These are phyloP conservation scores for Eragrostis nindensis DNA, from an alignment of 176 grass and related monocot genomes.

Conservation along the genomic window DNA sequence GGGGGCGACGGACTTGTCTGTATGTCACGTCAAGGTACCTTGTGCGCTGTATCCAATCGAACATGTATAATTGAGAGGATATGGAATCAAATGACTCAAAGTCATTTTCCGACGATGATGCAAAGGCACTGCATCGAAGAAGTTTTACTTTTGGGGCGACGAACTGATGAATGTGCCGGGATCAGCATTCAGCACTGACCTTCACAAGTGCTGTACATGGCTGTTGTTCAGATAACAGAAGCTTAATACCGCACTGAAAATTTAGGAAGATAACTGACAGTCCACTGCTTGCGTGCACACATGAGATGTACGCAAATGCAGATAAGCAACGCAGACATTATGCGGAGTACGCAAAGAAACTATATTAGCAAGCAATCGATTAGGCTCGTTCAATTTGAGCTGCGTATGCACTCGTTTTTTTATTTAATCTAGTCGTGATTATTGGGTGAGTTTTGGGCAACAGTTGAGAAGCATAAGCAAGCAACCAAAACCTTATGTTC, in stretches of 20 bases:
- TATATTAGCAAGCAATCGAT: not conserved
- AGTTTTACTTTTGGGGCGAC: no score
- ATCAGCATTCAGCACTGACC: not conserved
- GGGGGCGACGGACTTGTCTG: not conserved
- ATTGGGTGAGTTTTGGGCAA: not conserved
- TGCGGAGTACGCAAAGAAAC: not conserved
- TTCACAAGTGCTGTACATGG: no score
- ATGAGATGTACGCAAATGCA: not conserved
- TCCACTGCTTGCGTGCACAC: not conserved
- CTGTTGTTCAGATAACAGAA: no score
- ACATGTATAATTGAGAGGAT: not conserved
- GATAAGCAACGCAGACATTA: not conserved
- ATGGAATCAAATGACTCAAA: not conserved
- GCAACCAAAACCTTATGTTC: no score
- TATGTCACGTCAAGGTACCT: not conserved
- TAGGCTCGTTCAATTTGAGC: not conserved
- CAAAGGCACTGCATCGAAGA: not conserved
- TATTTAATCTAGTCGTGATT: not conserved
- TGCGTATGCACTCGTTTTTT: not conserved
- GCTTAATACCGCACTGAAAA: no score
- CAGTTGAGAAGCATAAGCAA: not conserved
- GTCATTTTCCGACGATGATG: conserved; percentile 17
- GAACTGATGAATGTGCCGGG: not conserved
- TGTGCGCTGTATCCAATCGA: not conserved
- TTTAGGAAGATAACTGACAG: no score